Evolutionary conservation across 225 moss, liverwort and hornwort genomes (phyloP).

Genomic region (Sphagnum tenellum): DNA sequence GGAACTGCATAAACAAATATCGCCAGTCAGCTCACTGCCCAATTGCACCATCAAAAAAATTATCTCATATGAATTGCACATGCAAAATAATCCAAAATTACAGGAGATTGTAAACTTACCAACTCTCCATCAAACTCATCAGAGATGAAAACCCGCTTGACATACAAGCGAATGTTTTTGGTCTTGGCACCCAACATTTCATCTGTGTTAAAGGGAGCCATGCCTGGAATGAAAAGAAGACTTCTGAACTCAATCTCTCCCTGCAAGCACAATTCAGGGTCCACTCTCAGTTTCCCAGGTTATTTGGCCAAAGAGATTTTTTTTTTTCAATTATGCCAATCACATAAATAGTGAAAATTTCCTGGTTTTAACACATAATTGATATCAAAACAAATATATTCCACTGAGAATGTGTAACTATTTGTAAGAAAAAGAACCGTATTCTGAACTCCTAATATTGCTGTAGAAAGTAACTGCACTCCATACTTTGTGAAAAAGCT

Average conservation of each 20-base stretch:
- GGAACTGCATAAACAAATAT: slow-evolving; percentile 48
- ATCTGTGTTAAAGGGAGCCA: slow-evolving; percentile 86
- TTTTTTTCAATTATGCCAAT: no score
- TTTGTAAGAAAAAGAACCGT: no score
- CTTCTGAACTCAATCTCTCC: slow-evolving; percentile 98
- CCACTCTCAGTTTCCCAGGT: no score
- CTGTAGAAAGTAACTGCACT: no score
- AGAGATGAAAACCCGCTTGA: slow-evolving; percentile 93
- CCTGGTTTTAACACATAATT: no score
- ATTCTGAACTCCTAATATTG: no score
- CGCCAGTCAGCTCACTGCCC: background rate
- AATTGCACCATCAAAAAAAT: background rate
- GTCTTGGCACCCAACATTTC: slow-evolving; percentile 71
- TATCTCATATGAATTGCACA: background rate
- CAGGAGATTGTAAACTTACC: slow-evolving; percentile 22
- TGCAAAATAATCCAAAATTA: no score
- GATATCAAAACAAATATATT: no score
- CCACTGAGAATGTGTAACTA: no score
- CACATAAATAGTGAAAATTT: no score
- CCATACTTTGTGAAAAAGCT: no score
- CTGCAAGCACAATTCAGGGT: slow-evolving; percentile 17
- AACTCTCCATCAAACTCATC: slow-evolving; percentile 97
- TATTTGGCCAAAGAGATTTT: no score
- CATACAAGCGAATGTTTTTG: slow-evolving; percentile 91
- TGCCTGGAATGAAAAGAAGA: slow-evolving; percentile 81